Conservation (phyloP, 31 red algal genomes). For the Endocladia muricata region DNA sequence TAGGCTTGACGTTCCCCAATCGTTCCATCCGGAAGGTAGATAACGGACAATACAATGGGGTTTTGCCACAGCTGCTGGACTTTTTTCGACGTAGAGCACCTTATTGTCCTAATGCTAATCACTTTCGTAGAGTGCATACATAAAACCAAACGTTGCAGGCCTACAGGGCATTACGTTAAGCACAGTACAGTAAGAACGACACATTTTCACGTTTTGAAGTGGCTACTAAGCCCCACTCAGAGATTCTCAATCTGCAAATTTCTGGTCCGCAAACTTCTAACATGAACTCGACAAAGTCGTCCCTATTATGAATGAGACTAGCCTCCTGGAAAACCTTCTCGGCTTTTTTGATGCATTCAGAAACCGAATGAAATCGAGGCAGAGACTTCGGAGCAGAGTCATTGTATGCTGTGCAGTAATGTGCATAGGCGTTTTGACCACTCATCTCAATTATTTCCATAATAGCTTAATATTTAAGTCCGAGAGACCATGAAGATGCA, state of each 20-base stretch:
- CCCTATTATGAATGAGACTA: background rate
- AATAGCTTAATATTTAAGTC: background rate
- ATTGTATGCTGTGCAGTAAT: slow-evolving; percentile 1
- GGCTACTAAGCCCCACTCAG: background rate
- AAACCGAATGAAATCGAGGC: background rate
- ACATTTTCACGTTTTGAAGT: background rate
- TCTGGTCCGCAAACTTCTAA: background rate
- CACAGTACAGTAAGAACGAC: background rate
- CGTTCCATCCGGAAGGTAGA: no score
- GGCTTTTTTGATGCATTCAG: background rate
- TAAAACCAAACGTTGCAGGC: background rate
- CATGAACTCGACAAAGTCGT: background rate
- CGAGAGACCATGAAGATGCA: slow-evolving; percentile 1
- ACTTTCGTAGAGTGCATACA: no score
- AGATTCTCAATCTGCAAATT: background rate
- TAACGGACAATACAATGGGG: no score
- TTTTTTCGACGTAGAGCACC: background rate
- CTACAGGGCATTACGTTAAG: background rate
- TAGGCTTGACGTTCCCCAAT: background rate
- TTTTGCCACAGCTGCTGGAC: background rate
- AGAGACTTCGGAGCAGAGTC: background rate
- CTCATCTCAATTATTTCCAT: slow-evolving; percentile 19
- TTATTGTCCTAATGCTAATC: background rate
- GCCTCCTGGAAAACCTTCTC: background rate
- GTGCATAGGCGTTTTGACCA: background rate